phyloP scores from a whole-genome alignment of 805 yeast species.

The Pichia heedii region DNA sequence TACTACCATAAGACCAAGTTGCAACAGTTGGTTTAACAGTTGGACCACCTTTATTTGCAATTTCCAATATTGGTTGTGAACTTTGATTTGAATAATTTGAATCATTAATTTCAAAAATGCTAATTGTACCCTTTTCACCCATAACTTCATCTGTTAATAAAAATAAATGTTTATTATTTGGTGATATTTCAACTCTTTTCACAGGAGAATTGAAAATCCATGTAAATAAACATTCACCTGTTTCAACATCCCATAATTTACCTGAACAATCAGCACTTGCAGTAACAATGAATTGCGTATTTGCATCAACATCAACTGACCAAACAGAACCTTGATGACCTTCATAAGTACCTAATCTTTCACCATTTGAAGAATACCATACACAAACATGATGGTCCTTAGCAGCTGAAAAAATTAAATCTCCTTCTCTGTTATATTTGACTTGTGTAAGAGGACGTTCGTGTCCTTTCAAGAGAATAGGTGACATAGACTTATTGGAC shows the following conservation, averaged over 20 bases:
- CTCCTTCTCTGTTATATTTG: conserved; percentile 93
- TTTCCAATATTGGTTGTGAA: conserved; percentile 48
- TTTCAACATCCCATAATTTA: conserved; percentile 74
- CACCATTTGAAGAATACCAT: conserved; percentile 95
- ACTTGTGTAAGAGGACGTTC: conserved; percentile 97
- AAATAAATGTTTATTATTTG: conserved; percentile 58
- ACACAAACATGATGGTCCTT: conserved; percentile 85
- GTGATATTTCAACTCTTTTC: conserved; percentile 79
- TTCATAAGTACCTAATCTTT: conserved; percentile 83
- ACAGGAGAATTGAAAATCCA: conserved; percentile 81
- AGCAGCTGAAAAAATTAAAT: conserved; percentile 81
- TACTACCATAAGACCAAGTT: conserved; percentile 74
- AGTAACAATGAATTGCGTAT: conserved; percentile 64
- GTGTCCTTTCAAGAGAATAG: conserved; percentile 78
- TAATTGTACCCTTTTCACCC: conserved; percentile 76
- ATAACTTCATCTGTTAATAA: conserved; percentile 85
- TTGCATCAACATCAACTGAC: conserved; percentile 79
- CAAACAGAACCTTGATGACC: conserved; percentile 93
- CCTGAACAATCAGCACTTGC: conserved; percentile 87
- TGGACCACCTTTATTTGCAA: conserved; percentile 44
- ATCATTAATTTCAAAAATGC: conserved; percentile 53
- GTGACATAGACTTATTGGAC: conserved; percentile 40
- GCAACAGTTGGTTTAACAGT: conserved; percentile 61
- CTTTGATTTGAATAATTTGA: conserved; percentile 28
- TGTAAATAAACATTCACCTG: conserved; percentile 65